Evolutionary conservation across 352 stramenopile species (phyloP).

Genomic region (Globisporangium middletonii): DNA sequence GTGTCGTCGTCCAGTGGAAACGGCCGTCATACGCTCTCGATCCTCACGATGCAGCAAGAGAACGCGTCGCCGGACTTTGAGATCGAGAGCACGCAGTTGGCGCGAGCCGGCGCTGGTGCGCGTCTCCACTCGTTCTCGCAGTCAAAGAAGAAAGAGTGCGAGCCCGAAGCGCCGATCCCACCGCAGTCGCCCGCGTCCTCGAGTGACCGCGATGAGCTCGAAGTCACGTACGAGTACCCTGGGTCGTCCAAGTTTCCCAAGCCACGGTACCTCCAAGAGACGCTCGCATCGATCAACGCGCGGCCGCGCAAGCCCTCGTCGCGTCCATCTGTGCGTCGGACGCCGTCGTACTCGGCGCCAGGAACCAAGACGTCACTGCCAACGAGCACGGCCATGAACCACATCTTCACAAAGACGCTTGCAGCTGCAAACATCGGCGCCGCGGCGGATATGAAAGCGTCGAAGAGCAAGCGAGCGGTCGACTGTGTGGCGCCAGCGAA

Average conservation of each 20-base stretch:
- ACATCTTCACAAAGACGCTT: slow-evolving; percentile 15
- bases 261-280: slow-evolving; percentile 47
- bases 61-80: slow-evolving; percentile 1
- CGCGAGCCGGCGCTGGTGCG: neutral
- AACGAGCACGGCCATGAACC: slow-evolving; percentile 9
- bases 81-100: neutral
- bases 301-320: slow-evolving; percentile 22
- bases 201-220: slow-evolving; percentile 32
- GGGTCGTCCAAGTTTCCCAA: slow-evolving; percentile 16
- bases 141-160: slow-evolving; percentile 22
- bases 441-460: slow-evolving; percentile 1
- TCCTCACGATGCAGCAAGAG: slow-evolving; percentile 7
- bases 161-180: slow-evolving; percentile 18
- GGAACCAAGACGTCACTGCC: slow-evolving; percentile 18
- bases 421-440: neutral
- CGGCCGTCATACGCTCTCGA: neutral
- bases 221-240: slow-evolving; percentile 26
- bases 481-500: slow-evolving; percentile 8
- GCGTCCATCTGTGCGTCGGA: slow-evolving; percentile 9
- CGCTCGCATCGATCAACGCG: slow-evolving; percentile 46
- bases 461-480: slow-evolving; percentile 1
- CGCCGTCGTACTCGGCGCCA: slow-evolving; percentile 18
- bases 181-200: slow-evolving; percentile 26
- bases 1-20: neutral
- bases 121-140: slow-evolving; percentile 43